Evolutionary conservation across 208 protist species (phyloP), one percentile per base, ranked within the genome.

Genomic region (Crithidia acanthocephali): DNA sequence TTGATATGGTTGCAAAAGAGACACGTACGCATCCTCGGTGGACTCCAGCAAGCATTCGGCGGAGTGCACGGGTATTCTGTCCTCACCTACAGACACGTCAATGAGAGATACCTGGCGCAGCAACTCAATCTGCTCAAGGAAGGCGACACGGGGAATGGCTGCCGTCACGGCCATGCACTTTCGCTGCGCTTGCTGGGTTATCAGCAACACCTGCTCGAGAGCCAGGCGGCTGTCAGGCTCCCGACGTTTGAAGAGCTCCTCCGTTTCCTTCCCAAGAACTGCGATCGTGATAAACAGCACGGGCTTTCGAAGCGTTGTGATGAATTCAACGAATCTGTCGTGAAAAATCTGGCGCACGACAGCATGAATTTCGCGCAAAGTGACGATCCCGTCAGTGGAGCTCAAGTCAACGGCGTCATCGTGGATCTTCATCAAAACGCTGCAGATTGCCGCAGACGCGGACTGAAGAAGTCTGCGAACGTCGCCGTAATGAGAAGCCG

Each of bases 301-400:
- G 7, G 88, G 88, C 6, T 79, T 73, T 35, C 74, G 65, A 66
- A 96, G 75, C 11, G 82, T 86, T 57, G 89, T 88, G 68, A 94
- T 87, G 65, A 94, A 96, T 66, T 94, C 88, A 3, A 93, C 76
- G 79, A 96, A 96, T 23, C 91, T 68, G 75, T 96, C 91, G 58
- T 94, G 88, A 73, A 94, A 96, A 72, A 94, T 93, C 68, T 94
- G 85, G 8, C 87, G 86, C 27, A 93, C 86, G 25, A 96, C 86
- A 32, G 67, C 67, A 59, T 96, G 88, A 48, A 96, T 77, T 37
- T 94, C 85, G 32, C 80, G 80, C 33, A 94, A 77, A 15, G 81
- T 79, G 18, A 96, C 80, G 47, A 96, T 83, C 11, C 87, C 91
- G 30, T 87, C 84, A 10, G 68, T n/a, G 18, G 25, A 27, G 45